Base-by-base conservation (phyloP, 306 rosid species). In the Vicia villosa region DNA sequence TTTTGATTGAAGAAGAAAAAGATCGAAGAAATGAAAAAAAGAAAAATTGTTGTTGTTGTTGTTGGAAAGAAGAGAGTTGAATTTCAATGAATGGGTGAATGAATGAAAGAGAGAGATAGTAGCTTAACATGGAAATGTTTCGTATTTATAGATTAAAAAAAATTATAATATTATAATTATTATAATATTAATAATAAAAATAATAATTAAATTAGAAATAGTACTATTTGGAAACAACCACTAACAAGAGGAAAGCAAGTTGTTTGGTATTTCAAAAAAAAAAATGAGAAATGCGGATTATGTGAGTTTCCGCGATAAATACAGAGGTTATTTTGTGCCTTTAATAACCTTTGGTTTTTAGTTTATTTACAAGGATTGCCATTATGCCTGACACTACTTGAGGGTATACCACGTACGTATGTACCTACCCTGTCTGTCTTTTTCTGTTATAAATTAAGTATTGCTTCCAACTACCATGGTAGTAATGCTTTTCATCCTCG, bases 61-160 rank as follows among this genome's bases (percentile, higher is more conserved):
- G 34, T 30, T 30, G 7, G 32, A 30, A 30, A 30, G 34, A 16
- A 7, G 47, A 50, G 36, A 47, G 74, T 50, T 10, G 2, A 51
- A 51, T 51, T 51, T 10, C 15, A 3, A 26, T 24, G 38, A 26
- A 51, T 51, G 30, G 19, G 19, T 19, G 19, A 24, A 3, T 19
- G 30, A 51, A 51, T 19, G 19, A 24, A 3, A 6, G 36, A 45
- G 49, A 52, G 36, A 55, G 10, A 51, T 10, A 13, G 60, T 12
- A 17, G 57, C 60, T 5, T 64, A 71, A 75, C 75, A 60, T 80
- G 84, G 49, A 65, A 12, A 8, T 75, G 71, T 24, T 34, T 14
- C 1, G 11, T 34, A n/a, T 57, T 32, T 74, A 62, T 65, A 58
- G 8, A 16, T 47, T 7, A 47, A 47, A 16, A 6, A 2, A n/a